Conservation (phyloP, 2,329 filamentous ascomycete species). For the Aureobasidium leucospermi region DNA sequence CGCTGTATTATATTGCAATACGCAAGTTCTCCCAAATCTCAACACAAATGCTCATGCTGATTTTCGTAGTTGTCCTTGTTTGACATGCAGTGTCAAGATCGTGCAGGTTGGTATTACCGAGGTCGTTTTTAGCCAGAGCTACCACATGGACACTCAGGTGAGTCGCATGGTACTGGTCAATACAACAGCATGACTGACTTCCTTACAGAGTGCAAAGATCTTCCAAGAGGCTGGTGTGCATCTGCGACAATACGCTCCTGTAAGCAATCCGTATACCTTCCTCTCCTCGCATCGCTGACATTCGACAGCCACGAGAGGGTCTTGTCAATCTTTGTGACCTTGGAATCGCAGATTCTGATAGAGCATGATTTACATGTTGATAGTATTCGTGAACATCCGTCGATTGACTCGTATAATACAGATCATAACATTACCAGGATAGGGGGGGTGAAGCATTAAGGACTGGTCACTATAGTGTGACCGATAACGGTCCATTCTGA, state of each 20-base stretch:
- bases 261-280: constrained; percentile 38
- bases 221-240: constrained; percentile 77
- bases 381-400: neutral
- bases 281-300: neutral
- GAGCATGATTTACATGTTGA: neutral
- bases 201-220: constrained; percentile 60
- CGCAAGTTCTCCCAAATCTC: constrained; percentile 33
- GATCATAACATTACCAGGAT: neutral
- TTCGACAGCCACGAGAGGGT: constrained; percentile 25
- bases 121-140: constrained; percentile 88
- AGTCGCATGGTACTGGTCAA: constrained; percentile 11
- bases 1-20: constrained; percentile 85
- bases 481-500: neutral
- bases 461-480: constrained; percentile 1
- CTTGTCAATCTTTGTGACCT: constrained; percentile 22
- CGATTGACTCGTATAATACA: neutral
- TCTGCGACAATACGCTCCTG: constrained; percentile 80
- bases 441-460: neutral
- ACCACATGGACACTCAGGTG: constrained; percentile 81
- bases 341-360: neutral
- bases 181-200: constrained; percentile 13
- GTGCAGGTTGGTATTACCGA: constrained; percentile 92
- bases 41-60: constrained; percentile 73
- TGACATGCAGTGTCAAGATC: constrained; percentile 98
- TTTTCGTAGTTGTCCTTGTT: constrained; percentile 81